Percentiles rank a stretch among this genome's conserved stretches.
These are phyloP conservation scores for Fusarium chaquense DNA, from an alignment of 2,329 filamentous ascomycete genomes.

Conservation along the genomic window DNA sequence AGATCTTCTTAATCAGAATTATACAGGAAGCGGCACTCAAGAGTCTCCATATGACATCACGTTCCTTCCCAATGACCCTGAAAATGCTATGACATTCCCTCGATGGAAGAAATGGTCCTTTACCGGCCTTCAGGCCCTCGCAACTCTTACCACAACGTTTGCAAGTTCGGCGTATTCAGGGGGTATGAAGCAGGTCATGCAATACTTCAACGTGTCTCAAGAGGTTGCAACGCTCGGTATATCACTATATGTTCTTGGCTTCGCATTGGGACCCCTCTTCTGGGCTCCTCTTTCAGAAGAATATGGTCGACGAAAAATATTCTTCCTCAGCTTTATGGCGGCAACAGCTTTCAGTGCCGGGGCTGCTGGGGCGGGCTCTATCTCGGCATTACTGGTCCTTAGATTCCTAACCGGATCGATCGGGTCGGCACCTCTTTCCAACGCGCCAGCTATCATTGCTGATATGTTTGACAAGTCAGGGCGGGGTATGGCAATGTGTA, in stretches of 20 bases:
- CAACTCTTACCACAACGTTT: conserved; percentile 76
- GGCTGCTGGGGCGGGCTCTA: conserved; percentile 66
- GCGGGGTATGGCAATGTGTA: conserved; percentile 64
- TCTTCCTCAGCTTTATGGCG: conserved; percentile 66
- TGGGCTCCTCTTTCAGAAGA: conserved; percentile 76
- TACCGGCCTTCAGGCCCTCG: conserved; percentile 64
- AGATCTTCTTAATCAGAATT: conserved; percentile 48
- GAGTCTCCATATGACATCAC: conserved; percentile 76
- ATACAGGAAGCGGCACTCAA: conserved; percentile 70
- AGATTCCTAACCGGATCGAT: conserved; percentile 4
- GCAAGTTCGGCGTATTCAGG: conserved; percentile 75
- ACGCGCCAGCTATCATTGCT: conserved; percentile 7
- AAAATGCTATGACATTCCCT: conserved; percentile 72
- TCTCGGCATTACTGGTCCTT: conserved; percentile 59
- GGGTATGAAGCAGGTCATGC: conserved; percentile 64
- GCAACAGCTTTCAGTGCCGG: conserved; percentile 73
- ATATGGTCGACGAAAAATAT: conserved; percentile 69
- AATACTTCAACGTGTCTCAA: conserved; percentile 62
- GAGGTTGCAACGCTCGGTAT: conserved; percentile 71
- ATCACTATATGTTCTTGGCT: conserved; percentile 73
- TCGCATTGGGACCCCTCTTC: conserved; percentile 69
- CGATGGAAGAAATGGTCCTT: conserved; percentile 71
- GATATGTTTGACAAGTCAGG: conserved; percentile 57
- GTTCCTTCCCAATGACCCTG: conserved; percentile 74
- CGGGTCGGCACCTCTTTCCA: conserved; percentile 12